Percentiles rank a stretch among this genome's conserved stretches.
Conservation (phyloP, 2,329 filamentous ascomycete genomes). For the Neopestalotiopsis sp. region DNA sequence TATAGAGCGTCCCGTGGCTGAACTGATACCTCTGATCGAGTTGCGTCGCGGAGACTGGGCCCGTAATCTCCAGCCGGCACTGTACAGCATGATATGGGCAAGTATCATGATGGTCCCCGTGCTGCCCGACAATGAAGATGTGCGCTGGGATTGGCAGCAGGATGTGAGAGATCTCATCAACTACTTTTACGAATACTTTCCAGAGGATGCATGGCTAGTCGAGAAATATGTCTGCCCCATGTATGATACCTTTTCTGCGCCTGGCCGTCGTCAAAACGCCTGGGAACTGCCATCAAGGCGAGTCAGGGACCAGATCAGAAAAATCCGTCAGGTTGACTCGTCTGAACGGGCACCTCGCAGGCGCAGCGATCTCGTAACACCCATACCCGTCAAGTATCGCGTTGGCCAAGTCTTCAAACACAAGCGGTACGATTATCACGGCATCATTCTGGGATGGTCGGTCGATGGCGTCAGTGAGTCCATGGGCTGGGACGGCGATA, state of each 20-base stretch:
- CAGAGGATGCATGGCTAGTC: constrained; percentile 75
- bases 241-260: constrained; percentile 50
- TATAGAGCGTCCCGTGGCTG: constrained; percentile 43
- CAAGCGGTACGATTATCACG: constrained; percentile 78
- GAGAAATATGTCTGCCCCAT: constrained; percentile 71
- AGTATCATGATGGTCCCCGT: constrained; percentile 60
- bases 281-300: constrained; percentile 41
- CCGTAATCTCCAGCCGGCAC: constrained; percentile 60
- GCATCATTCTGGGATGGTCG: constrained; percentile 89
- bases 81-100: constrained; percentile 79
- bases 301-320: constrained; percentile 42
- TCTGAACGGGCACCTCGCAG: constrained; percentile 39
- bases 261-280: constrained; percentile 34
- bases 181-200: constrained; percentile 68
- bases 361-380: constrained; percentile 36
- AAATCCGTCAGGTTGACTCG: constrained; percentile 52
- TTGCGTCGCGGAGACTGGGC: constrained; percentile 56
- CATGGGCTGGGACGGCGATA: constrained; percentile 67
- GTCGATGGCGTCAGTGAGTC: constrained; percentile 61
- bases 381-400: constrained; percentile 60
- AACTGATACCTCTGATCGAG: constrained; percentile 43
- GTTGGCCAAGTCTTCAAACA: constrained; percentile 89
- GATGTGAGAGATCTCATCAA: constrained; percentile 69
- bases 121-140: constrained; percentile 41
- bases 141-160: constrained; percentile 60